Percentiles rank a stretch among this genome's conserved stretches.
These are phyloP conservation scores for Nothopassalora personata DNA, from an alignment of 2,329 filamentous ascomycete species.

Conservation along the genomic window DNA sequence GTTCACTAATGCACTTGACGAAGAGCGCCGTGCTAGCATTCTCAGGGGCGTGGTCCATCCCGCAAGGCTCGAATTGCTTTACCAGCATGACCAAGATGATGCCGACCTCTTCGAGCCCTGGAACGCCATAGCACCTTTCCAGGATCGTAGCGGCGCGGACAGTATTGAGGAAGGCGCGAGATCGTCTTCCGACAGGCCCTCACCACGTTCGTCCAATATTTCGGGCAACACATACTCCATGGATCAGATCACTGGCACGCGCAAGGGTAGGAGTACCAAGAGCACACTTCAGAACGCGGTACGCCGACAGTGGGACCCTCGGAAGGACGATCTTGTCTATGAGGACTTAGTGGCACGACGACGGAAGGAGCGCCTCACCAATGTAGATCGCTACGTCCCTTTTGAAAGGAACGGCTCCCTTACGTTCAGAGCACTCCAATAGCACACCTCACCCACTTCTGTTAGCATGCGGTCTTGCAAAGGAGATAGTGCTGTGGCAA, in stretches of 20 bases:
- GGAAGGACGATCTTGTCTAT: conserved; percentile 11
- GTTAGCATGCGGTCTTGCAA: too few relatives aligned
- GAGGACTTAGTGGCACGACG: conserved; percentile 14
- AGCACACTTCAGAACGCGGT: conserved; percentile 6
- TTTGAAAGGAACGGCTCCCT: too few relatives aligned
- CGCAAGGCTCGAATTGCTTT: background rate
- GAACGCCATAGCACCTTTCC: background rate
- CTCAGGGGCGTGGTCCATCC: background rate
- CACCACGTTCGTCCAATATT: background rate
- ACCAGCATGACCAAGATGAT: background rate
- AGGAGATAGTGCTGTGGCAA: too few relatives aligned
- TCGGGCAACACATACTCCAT: background rate
- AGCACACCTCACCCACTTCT: too few relatives aligned
- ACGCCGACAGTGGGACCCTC: conserved; percentile 12
- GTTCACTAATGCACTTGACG: background rate
- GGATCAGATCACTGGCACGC: background rate
- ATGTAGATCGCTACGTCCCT: conserved; percentile 18
- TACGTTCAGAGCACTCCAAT: too few relatives aligned
- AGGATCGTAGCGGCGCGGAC: background rate
- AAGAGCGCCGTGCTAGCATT: background rate
- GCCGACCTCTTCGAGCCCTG: background rate
- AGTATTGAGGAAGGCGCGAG: background rate
- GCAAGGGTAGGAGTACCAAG: background rate
- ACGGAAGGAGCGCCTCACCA: conserved; percentile 10
- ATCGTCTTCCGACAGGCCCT: background rate